A percentile compares a stretch with the other conserved stretches of the same genome.
Conservation (phyloP, 371 early-diverging fungal species). For the Funneliformis caledonium region DNA sequence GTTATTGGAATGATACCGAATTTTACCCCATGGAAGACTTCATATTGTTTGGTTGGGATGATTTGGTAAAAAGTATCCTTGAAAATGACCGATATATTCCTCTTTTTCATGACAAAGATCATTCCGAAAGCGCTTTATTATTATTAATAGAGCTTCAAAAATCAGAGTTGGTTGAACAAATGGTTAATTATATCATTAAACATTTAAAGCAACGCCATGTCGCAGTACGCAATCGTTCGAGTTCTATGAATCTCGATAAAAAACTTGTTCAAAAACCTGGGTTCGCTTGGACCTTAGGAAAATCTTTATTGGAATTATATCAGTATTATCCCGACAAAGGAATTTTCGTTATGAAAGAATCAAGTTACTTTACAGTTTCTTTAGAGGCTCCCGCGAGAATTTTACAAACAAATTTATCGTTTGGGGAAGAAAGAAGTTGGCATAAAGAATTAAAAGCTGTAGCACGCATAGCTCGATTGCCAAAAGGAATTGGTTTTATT, state of each 20-base stretch:
- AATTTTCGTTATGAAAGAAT: not conserved
- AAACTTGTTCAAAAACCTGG: constrained; percentile 5
- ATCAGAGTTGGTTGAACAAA: constrained; percentile 11
- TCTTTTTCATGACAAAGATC: constrained; percentile 11
- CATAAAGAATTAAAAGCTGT: not conserved
- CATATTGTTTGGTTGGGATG: constrained; percentile 10
- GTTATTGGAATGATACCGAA: not conserved
- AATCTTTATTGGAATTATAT: constrained; percentile 6
- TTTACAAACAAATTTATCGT: constrained; percentile 12
- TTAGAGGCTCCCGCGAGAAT: constrained; percentile 9
- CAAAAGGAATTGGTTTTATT: not conserved
- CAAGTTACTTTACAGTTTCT: constrained; percentile 25
- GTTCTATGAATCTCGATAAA: not conserved
- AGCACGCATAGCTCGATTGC: not conserved
- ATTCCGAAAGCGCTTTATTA: constrained; percentile 15
- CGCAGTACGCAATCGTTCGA: not conserved
- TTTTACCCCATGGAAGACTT: constrained; percentile 24
- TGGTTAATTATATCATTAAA: not conserved
- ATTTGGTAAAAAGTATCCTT: constrained; percentile 2
- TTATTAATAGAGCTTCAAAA: constrained; percentile 16
- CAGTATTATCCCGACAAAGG: constrained; percentile 16
- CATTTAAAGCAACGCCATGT: not conserved
- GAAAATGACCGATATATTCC: constrained; percentile 15
- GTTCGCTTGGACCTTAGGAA: constrained; percentile 10
- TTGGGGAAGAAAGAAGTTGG: not conserved